Conservation (phyloP, 2,329 filamentous ascomycete species). For the Anisogramma anomala region DNA sequence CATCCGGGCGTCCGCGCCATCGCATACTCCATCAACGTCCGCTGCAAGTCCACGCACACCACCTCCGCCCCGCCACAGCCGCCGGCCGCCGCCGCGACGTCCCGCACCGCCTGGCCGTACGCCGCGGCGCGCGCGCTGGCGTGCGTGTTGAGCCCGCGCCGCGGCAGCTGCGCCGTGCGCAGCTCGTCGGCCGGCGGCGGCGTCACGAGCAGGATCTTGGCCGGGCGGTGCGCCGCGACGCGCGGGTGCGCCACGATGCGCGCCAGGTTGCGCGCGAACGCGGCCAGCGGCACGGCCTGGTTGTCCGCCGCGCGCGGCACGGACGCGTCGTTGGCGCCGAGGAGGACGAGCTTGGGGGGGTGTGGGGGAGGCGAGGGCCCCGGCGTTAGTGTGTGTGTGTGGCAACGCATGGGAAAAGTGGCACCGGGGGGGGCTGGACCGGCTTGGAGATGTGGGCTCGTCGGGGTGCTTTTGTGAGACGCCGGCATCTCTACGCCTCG, state of each 20-base stretch:
- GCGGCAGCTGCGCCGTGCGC: slow-evolving; percentile 34
- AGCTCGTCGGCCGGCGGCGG: slow-evolving; percentile 78
- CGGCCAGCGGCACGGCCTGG: slow-evolving; percentile 68
- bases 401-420: too few species aligned
- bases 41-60: slow-evolving; percentile 68
- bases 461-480: too few species aligned
- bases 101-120: slow-evolving; percentile 50
- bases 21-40: slow-evolving; percentile 62
- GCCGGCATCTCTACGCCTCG: too few species aligned
- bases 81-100: slow-evolving; percentile 58
- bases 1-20: slow-evolving; percentile 45
- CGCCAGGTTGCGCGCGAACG: slow-evolving; percentile 62
- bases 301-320: slow-evolving; percentile 48
- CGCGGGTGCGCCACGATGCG: slow-evolving; percentile 61
- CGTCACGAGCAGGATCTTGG: slow-evolving; percentile 63
- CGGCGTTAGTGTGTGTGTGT: not conserved
- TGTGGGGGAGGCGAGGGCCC: slow-evolving; percentile 7
- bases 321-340: slow-evolving; percentile 85
- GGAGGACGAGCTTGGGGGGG: slow-evolving; percentile 53
- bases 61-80: slow-evolving; percentile 54
- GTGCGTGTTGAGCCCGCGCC: slow-evolving; percentile 20
- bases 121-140: slow-evolving; percentile 37
- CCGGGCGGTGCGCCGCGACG: slow-evolving; percentile 58
- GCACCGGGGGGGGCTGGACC: too few species aligned
- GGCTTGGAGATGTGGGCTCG: too few species aligned